Evolutionary conservation across 2,329 filamentous ascomycete genomes (phyloP).

Genomic region (Cercospora sojina): DNA sequence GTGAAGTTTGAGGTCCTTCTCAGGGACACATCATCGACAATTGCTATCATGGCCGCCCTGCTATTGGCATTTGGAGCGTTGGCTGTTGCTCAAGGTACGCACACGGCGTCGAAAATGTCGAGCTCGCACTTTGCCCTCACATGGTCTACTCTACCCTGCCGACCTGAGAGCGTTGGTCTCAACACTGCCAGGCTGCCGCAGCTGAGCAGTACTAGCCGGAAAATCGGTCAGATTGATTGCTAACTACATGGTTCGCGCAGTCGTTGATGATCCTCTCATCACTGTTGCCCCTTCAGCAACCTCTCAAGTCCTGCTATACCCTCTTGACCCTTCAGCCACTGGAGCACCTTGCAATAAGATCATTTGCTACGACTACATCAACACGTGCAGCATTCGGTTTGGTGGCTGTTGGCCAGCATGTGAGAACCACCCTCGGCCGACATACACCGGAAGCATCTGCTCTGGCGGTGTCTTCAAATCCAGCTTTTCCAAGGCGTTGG

Average conservation of each 20-base stretch:
- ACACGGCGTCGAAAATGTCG: neutral
- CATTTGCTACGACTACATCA: slow-evolving; percentile 31
- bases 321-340: neutral
- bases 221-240: neutral
- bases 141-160: neutral
- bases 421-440: slow-evolving; percentile 23
- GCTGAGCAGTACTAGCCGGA: neutral
- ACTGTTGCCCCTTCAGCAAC: slow-evolving; percentile 1
- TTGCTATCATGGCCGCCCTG: neutral
- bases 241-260: neutral
- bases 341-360: slow-evolving; percentile 13
- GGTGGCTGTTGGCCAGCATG: slow-evolving; percentile 31
- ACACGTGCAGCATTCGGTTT: slow-evolving; percentile 29
- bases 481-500: slow-evolving; percentile 11
- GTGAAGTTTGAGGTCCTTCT: neutral
- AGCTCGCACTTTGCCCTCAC: neutral
- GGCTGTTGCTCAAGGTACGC: neutral
- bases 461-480: slow-evolving; percentile 10
- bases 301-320: slow-evolving; percentile 1
- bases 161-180: neutral
- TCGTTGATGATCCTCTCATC: neutral
- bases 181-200: neutral
- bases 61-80: neutral
- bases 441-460: slow-evolving; percentile 26
- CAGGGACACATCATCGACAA: neutral